These are phyloP conservation scores for Arbutus unedo DNA, from an alignment of 148 eudicot genomes.

Conservation along the genomic window DNA sequence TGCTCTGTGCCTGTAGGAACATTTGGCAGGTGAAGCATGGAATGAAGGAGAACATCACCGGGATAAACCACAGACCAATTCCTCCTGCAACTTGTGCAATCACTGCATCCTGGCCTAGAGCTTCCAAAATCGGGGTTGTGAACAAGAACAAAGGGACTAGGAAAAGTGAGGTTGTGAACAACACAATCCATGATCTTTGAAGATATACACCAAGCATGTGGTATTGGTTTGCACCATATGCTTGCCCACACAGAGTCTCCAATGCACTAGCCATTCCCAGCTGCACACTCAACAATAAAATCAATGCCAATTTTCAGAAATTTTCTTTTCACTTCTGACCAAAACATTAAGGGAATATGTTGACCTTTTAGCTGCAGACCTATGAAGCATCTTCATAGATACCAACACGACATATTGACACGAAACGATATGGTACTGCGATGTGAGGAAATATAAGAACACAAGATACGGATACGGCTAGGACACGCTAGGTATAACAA, in stretches of 20 bases:
- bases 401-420: too few relatives aligned
- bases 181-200: slow-evolving; percentile 22
- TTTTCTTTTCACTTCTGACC: too few relatives aligned
- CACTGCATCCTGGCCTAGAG: slow-evolving; percentile 11
- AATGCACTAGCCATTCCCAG: slow-evolving; percentile 39
- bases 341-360: too few relatives aligned
- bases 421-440: too few relatives aligned
- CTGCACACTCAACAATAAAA: slow-evolving; percentile 15
- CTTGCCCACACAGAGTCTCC: slow-evolving; percentile 44
- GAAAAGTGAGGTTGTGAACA: not conserved
- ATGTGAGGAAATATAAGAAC: too few relatives aligned
- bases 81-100: slow-evolving; percentile 6
- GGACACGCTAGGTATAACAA: too few relatives aligned
- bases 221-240: slow-evolving; percentile 38
- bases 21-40: slow-evolving; percentile 12
- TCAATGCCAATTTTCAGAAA: too few relatives aligned
- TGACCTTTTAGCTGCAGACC: too few relatives aligned
- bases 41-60: slow-evolving; percentile 1
- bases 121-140: slow-evolving; percentile 9
- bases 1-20: slow-evolving; percentile 20
- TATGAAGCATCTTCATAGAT: too few relatives aligned
- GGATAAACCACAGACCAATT: slow-evolving; percentile 8
- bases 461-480: too few relatives aligned
- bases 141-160: slow-evolving; percentile 7
- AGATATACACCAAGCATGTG: slow-evolving; percentile 36